Evolutionary conservation across 805 yeast species (phyloP), one percentile per base, ranked within the genome.

Genomic region (Yamadazyma akitaensis): DNA sequence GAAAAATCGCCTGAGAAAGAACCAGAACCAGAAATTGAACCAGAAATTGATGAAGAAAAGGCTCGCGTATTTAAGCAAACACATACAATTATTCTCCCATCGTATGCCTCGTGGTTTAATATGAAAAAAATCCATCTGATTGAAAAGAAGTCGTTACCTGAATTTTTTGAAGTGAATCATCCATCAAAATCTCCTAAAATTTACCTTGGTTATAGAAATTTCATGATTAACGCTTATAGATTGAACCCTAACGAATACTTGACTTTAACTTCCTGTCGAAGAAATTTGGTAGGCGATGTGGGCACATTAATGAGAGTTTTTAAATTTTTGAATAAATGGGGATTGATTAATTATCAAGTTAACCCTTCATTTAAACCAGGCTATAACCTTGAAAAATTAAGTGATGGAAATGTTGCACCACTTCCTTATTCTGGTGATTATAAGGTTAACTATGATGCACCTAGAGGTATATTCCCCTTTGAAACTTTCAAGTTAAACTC

Each of bases 391-490:
- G 87, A 82, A 47, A 70, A 69, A 48, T 51, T 69, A 34, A 70
- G 74, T 10, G 68, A 69, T 51, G 76, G 75, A 1, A 58, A 61
- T 19, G 67, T 60, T 59, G 73, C 68, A 21, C 73, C 73, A 9
- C 85, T 88, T 38, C 91, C 90, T 18, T 81, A 75, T 55, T 81
- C 89, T 2, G 90, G 89, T 9, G 88, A 84, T 54, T 89, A 82
- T 68, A 78, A 82, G 45, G 84, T 88, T 1, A 83, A 80, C 49
- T 82, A 81, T 58, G 97, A 91, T 63, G 87, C 96, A 0, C 97
- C 97, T 41, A 75, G 96, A 53, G 97, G 97, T 0, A 69, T 89
- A 56, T 90, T 88, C 62, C 97, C 97, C 16, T 91, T 89, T 67
- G 91, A 89, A 62, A 81, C 91, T 24, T 87, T 81, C 66, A 85